phyloP scores from a whole-genome alignment of 2,329 filamentous ascomycete species.

The Penicillium sp. region DNA sequence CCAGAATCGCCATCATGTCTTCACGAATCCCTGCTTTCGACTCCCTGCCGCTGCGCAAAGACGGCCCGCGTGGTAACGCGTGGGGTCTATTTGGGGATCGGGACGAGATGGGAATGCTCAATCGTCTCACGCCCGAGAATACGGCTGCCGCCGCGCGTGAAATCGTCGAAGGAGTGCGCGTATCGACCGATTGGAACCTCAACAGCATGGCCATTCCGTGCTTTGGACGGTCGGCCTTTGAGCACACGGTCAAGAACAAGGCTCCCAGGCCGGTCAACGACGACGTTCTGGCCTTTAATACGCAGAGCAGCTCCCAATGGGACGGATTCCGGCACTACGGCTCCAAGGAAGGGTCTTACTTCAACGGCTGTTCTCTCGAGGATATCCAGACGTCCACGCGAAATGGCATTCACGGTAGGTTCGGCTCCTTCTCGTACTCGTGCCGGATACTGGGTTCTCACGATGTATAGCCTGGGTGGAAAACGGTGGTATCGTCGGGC shows the following conservation, averaged over 20 bases:
- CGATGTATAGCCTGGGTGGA: slow-evolving; percentile 34
- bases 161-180: slow-evolving; percentile 40
- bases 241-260: slow-evolving; percentile 55
- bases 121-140: slow-evolving; percentile 52
- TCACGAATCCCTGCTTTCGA: slow-evolving; percentile 38
- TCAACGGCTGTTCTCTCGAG: slow-evolving; percentile 41
- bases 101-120: slow-evolving; percentile 56
- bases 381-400: slow-evolving; percentile 38
- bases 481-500: slow-evolving; percentile 44
- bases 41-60: slow-evolving; percentile 50
- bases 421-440: neutral
- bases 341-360: slow-evolving; percentile 43
- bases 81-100: slow-evolving; percentile 56
- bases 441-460: neutral
- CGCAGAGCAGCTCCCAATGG: slow-evolving; percentile 58
- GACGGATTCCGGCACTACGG: slow-evolving; percentile 42
- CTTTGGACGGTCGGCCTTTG: slow-evolving; percentile 57
- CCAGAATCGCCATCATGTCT: slow-evolving; percentile 11
- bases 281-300: slow-evolving; percentile 59
- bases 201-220: slow-evolving; percentile 54
- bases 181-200: slow-evolving; percentile 62
- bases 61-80: slow-evolving; percentile 53
- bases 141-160: slow-evolving; percentile 45
- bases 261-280: slow-evolving; percentile 57
- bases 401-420: slow-evolving; percentile 43